phyloP scores from a whole-genome alignment of 2,329 filamentous ascomycete genomes.

The Fonsecaea multimorphosa region DNA sequence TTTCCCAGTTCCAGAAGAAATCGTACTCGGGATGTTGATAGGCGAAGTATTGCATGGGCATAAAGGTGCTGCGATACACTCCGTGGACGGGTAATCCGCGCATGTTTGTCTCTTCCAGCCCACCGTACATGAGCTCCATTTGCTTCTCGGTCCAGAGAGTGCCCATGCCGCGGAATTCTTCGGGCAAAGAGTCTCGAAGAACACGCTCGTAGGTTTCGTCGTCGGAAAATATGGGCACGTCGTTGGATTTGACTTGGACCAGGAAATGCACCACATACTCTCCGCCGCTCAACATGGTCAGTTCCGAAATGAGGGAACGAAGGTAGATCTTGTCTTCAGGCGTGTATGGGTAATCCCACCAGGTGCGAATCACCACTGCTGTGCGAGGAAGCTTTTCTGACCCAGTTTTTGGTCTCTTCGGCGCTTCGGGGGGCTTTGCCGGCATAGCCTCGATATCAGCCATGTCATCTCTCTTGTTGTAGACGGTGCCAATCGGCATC shows the following conservation, averaged over 20 bases:
- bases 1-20: slow-evolving; percentile 94
- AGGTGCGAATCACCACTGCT: slow-evolving; percentile 79
- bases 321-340: slow-evolving; percentile 79
- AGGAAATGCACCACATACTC: slow-evolving; percentile 85
- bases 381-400: slow-evolving; percentile 59
- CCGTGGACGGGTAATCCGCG: slow-evolving; percentile 81
- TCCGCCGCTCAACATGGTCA: slow-evolving; percentile 76
- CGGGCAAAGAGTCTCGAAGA: slow-evolving; percentile 72
- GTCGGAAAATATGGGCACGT: slow-evolving; percentile 81
- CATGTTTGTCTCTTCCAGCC: slow-evolving; percentile 77
- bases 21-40: slow-evolving; percentile 88
- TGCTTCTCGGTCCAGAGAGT: slow-evolving; percentile 94
- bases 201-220: slow-evolving; percentile 73
- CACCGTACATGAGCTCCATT: slow-evolving; percentile 89
- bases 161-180: slow-evolving; percentile 86
- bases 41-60: slow-evolving; percentile 94
- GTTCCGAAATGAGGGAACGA: slow-evolving; percentile 78
- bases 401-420: slow-evolving; percentile 39
- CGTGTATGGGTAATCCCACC: slow-evolving; percentile 79
- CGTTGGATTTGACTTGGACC: slow-evolving; percentile 81
- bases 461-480: slow-evolving; percentile 28
- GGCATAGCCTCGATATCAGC: slow-evolving; percentile 19
- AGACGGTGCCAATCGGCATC: slow-evolving; percentile 32
- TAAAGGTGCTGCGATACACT: slow-evolving; percentile 88
- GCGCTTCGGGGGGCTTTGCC: slow-evolving; percentile 1